phyloP scores from a whole-genome alignment of 176 grass and related monocot species.

The Phoenix dactylifera region DNA sequence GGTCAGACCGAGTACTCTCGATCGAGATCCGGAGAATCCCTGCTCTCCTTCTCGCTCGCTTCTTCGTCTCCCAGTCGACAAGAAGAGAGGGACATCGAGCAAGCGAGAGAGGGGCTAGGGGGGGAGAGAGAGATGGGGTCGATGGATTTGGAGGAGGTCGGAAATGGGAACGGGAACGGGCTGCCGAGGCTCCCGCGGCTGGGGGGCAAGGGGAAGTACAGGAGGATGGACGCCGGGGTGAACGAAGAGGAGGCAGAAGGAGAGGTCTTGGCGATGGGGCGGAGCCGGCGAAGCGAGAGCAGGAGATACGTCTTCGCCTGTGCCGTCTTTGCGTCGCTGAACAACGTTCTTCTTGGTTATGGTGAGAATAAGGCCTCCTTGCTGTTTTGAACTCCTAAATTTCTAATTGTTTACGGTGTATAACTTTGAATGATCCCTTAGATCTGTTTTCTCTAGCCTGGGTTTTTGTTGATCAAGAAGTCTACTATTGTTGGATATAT shows the following conservation, averaged over 20 bases:
- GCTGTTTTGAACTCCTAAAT: background rate
- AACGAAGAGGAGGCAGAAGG: background rate
- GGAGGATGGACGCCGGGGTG: constrained; percentile 42
- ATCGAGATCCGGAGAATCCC: no score
- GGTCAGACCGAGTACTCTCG: no score
- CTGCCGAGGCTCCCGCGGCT: background rate
- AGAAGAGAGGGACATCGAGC: no score
- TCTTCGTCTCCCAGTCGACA: no score
- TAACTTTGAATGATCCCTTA: no score
- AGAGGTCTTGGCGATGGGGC: background rate
- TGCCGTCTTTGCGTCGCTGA: constrained; percentile 79
- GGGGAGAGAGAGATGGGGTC: background rate
- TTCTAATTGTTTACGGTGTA: background rate
- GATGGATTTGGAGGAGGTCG: background rate
- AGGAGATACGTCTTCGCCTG: constrained; percentile 55
- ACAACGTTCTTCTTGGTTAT: constrained; percentile 80
- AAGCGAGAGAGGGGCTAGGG: background rate
- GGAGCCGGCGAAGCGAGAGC: constrained; percentile 14
- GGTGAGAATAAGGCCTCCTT: constrained; percentile 30
- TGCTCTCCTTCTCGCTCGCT: no score
- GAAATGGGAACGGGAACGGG: background rate
- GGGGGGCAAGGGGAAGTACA: constrained; percentile 21
- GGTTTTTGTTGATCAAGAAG: no score
- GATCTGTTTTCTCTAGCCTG: background rate
- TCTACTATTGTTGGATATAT: no score